A percentile compares a stretch with the other conserved stretches of the same genome.
These are phyloP conservation scores for Lycium barbarum DNA, from an alignment of 257 asterid genomes.

Conservation along the genomic window DNA sequence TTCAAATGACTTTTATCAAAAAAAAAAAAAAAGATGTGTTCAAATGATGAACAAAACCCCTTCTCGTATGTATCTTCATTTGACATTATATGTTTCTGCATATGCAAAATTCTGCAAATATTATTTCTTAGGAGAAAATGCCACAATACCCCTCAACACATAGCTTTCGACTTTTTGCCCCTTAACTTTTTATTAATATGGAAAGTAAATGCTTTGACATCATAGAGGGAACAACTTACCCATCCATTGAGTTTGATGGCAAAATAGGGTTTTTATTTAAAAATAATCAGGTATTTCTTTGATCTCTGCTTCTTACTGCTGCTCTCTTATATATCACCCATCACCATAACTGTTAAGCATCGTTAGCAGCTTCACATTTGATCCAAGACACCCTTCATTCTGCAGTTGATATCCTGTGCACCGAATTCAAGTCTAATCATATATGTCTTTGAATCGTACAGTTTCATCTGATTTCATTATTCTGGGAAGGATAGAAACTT, in stretches of 20 bases:
- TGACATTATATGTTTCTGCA: neutral
- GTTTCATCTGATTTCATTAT: neutral
- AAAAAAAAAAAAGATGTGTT: neutral
- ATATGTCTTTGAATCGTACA: neutral
- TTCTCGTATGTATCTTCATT: neutral
- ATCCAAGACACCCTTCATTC: neutral
- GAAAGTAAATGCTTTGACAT: neutral
- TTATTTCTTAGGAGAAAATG: conserved; percentile 17
- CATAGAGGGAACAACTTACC: neutral
- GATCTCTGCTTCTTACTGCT: neutral
- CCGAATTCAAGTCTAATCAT: neutral
- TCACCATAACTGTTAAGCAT: neutral
- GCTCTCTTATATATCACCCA: neutral
- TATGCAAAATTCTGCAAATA: conserved; percentile 5
- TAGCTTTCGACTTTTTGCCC: neutral
- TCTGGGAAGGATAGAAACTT: neutral
- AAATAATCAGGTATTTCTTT: neutral
- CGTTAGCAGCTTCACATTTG: neutral
- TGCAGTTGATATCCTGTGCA: neutral
- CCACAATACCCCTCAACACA: conserved; percentile 4
- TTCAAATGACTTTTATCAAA: neutral
- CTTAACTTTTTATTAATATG: neutral
- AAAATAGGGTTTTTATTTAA: neutral
- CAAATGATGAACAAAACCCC: neutral
- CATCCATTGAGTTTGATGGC: neutral